These are phyloP conservation scores for Aureobasidium vineae DNA, from an alignment of 2,329 filamentous ascomycete genomes.

Conservation along the genomic window DNA sequence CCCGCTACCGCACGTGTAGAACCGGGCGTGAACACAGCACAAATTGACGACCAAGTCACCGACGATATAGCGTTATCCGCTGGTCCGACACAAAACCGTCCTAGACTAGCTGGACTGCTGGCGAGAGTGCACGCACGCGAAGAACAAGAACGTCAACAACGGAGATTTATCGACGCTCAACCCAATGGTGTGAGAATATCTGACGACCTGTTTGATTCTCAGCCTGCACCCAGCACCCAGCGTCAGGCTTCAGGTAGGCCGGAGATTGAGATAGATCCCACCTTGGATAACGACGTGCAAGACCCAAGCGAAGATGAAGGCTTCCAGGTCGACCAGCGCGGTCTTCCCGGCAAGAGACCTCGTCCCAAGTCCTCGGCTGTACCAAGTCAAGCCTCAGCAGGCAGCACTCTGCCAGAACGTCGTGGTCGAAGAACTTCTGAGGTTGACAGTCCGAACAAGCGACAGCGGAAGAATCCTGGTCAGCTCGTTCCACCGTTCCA, in stretches of 20 bases:
- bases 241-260: neutral
- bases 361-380: neutral
- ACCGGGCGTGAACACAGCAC: neutral
- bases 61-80: neutral
- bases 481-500: slow-evolving; percentile 34
- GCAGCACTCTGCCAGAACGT: neutral
- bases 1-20: neutral
- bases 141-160: slow-evolving; percentile 25
- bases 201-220: neutral
- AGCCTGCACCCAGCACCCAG: neutral
- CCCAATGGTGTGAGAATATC: slow-evolving; percentile 39
- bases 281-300: slow-evolving; percentile 31
- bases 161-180: slow-evolving; percentile 45
- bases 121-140: neutral
- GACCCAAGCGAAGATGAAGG: slow-evolving; percentile 44
- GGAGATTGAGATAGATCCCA: neutral
- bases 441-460: slow-evolving; percentile 20
- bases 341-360: slow-evolving; percentile 31
- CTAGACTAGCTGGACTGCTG: neutral
- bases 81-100: neutral
- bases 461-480: slow-evolving; percentile 37
- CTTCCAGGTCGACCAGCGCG: slow-evolving; percentile 45
- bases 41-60: neutral
- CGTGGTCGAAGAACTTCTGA: slow-evolving; percentile 4
- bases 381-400: neutral